Evolutionary conservation across 495 filamentous ascomycete genomes (phyloP).

Genomic region (Amniculicola lignicola): DNA sequence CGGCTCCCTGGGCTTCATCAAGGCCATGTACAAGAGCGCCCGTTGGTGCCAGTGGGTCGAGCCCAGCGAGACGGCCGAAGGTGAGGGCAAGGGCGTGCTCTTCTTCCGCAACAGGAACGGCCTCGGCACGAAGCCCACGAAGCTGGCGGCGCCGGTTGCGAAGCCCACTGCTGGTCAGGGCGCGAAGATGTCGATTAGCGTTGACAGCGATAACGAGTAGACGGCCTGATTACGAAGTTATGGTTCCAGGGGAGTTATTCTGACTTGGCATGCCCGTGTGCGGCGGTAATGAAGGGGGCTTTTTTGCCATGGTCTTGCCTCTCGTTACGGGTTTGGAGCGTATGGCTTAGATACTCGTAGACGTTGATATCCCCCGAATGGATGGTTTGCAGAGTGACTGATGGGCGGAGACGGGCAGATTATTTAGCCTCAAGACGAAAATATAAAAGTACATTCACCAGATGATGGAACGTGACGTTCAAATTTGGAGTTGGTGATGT

Average conservation of each 20-base stretch:
- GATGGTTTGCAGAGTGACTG: conserved; percentile 12
- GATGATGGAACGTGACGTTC: not conserved
- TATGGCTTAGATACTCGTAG: conserved; percentile 11
- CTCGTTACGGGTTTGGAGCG: not conserved
- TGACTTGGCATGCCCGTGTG: not conserved
- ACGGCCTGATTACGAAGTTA: conserved; percentile 8
- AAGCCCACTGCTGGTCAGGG: conserved; percentile 27
- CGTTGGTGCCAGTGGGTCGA: conserved; percentile 74
- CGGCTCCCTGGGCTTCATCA: conserved; percentile 56
- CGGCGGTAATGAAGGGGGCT: not conserved
- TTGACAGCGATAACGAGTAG: conserved; percentile 29
- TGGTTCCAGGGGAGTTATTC: conserved; percentile 1
- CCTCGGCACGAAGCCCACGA: conserved; percentile 36
- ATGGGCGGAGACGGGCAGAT: too few species aligned
- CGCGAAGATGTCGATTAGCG: conserved; percentile 33
- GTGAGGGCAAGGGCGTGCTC: conserved; percentile 60
- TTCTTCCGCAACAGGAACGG: conserved; percentile 77
- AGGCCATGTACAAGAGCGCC: conserved; percentile 60
- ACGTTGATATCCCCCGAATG: conserved; percentile 7
- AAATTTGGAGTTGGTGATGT: too few species aligned
- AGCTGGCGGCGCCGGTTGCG: conserved; percentile 30
- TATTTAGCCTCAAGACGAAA: too few species aligned
- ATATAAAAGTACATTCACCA: not conserved
- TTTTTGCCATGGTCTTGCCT: conserved; percentile 4
- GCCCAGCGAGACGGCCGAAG: conserved; percentile 54